These are phyloP conservation scores for Umbelopsis sp. DNA, from an alignment of 192 early-diverging fungal species.

Conservation along the genomic window DNA sequence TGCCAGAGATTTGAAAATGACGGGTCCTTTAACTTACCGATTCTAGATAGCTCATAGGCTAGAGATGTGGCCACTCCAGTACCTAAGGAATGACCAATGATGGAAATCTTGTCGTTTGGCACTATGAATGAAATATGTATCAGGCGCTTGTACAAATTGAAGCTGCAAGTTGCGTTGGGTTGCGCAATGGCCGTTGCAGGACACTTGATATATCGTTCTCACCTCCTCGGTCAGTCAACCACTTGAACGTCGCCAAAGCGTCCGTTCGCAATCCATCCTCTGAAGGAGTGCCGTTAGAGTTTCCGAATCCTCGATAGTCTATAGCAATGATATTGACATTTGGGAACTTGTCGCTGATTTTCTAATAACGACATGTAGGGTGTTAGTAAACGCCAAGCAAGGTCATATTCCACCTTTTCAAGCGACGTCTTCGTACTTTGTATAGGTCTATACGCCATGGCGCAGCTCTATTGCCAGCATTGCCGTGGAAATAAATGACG, in stretches of 20 bases:
- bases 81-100: slow-evolving; percentile 43
- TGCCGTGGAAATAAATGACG: slow-evolving; percentile 46
- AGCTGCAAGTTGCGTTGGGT: too few species aligned
- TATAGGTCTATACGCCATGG: slow-evolving; percentile 41
- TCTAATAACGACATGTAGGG: slow-evolving; percentile 1
- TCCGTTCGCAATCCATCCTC: slow-evolving; percentile 35
- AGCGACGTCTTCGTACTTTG: slow-evolving; percentile 21
- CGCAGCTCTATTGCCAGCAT: slow-evolving; percentile 40
- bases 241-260: slow-evolving; percentile 31
- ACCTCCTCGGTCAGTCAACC: slow-evolving; percentile 33
- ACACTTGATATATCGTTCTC: neutral
- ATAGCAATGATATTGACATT: slow-evolving; percentile 35
- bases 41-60: slow-evolving; percentile 32
- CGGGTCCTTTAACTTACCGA: neutral
- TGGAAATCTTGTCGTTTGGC: slow-evolving; percentile 25
- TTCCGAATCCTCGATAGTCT: slow-evolving; percentile 48
- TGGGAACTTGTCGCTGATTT: slow-evolving; percentile 25
- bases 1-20: too few species aligned
- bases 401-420: neutral
- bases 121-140: slow-evolving; percentile 22
- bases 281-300: slow-evolving; percentile 38
- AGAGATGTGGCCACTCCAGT: slow-evolving; percentile 38
- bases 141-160: neutral
- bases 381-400: too few species aligned
- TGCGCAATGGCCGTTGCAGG: neutral